These are phyloP conservation scores for Prunus yedoensis DNA, from an alignment of 331 rosid species.

Conservation along the genomic window DNA sequence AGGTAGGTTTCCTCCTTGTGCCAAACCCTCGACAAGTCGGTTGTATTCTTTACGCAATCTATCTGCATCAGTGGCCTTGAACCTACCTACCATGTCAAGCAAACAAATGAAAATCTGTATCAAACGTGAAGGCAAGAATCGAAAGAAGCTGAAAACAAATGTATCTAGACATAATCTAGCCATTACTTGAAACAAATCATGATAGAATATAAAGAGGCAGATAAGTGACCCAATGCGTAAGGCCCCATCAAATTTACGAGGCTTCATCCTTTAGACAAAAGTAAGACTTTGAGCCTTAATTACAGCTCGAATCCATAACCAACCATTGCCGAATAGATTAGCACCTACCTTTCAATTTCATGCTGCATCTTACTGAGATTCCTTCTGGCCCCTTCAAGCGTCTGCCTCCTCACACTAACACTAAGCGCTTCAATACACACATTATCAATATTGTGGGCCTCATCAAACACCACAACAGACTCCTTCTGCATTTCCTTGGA, in stretches of 20 bases:
- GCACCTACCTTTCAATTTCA: constrained; percentile 79
- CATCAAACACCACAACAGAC: constrained; percentile 92
- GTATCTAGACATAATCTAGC: background rate
- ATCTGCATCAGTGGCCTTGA: constrained; percentile 95
- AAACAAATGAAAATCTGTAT: constrained; percentile 37
- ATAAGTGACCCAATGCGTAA: background rate
- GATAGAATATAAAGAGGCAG: background rate
- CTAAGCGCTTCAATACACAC: constrained; percentile 96
- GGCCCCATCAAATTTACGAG: background rate
- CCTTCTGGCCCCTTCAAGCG: constrained; percentile 88
- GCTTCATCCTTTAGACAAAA: background rate
- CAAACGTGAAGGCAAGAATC: constrained; percentile 25
- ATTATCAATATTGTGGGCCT: constrained; percentile 91
- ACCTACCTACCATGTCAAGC: constrained; percentile 91
- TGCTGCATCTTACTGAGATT: constrained; percentile 78
- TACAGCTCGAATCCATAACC: background rate
- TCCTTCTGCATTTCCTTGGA: constrained; percentile 96
- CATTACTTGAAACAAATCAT: background rate
- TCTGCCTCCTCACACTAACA: constrained; percentile 95
- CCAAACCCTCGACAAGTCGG: constrained; percentile 91
- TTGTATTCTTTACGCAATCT: constrained; percentile 89
- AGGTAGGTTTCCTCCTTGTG: constrained; percentile 81
- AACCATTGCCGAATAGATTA: background rate
- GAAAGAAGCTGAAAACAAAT: constrained; percentile 11
- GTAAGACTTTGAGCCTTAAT: background rate